phyloP scores from a whole-genome alignment of 352 stramenopile genomes.

The Phytophthora colocasiae region DNA sequence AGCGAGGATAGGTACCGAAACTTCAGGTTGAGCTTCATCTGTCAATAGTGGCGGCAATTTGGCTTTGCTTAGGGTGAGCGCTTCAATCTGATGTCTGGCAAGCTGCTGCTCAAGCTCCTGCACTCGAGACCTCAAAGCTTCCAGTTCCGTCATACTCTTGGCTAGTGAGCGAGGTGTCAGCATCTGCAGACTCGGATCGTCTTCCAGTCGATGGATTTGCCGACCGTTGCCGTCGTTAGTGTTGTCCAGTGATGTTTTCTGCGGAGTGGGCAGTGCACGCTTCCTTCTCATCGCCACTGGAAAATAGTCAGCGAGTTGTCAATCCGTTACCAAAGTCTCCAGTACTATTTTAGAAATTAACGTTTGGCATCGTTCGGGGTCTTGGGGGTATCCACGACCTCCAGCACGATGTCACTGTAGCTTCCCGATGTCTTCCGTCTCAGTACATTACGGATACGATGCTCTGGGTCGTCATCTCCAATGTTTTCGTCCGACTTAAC shows the following conservation, averaged over 20 bases:
- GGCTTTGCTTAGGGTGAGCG: constrained; percentile 36
- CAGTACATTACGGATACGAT: constrained; percentile 72
- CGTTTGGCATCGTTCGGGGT: constrained; percentile 31
- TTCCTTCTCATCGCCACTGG: constrained; percentile 25
- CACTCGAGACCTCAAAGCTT: constrained; percentile 54
- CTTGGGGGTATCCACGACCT: constrained; percentile 78
- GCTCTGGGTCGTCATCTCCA: constrained; percentile 72
- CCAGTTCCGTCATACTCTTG: constrained; percentile 61
- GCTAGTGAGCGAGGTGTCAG: constrained; percentile 67
- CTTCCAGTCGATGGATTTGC: constrained; percentile 61
- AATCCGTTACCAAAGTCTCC: constrained; percentile 29
- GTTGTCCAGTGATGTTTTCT: constrained; percentile 14
- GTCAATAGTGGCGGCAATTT: constrained; percentile 53
- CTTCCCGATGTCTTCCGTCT: constrained; percentile 76
- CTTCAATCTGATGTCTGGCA: constrained; percentile 56
- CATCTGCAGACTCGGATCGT: constrained; percentile 49
- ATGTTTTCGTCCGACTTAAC: constrained; percentile 47
- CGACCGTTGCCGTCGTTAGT: constrained; percentile 27
- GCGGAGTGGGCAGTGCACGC: constrained; percentile 23
- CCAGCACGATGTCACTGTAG: constrained; percentile 81
- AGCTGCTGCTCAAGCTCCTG: constrained; percentile 63
- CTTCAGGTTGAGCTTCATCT: constrained; percentile 9
- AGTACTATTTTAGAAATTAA: constrained; percentile 46
- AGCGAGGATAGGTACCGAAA: constrained; percentile 7
- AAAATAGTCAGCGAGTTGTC: constrained; percentile 11